Evolutionary conservation across 2,329 filamentous ascomycete genomes (phyloP).

Genomic region (Knufia petricola): DNA sequence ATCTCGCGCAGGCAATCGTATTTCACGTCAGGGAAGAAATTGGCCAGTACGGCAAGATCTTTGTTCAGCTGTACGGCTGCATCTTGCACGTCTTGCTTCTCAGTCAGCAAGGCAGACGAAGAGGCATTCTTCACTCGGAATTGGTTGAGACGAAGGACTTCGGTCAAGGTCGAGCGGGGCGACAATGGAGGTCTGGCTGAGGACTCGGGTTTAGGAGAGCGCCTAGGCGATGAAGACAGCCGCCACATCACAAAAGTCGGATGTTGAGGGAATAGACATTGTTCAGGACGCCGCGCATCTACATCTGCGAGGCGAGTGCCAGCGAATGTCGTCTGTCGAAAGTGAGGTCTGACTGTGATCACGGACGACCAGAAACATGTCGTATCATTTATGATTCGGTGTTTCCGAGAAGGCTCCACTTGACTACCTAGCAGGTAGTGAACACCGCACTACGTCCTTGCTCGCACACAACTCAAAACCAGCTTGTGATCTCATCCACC

Average conservation of each 20-base stretch:
- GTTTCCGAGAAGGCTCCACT: too few relatives aligned
- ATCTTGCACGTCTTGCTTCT: constrained; percentile 25
- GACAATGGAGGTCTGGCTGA: constrained; percentile 19
- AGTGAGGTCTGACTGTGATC: not conserved
- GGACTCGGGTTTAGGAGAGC: constrained; percentile 10
- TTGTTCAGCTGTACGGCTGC: constrained; percentile 32
- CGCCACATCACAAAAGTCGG: constrained; percentile 7
- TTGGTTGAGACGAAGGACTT: constrained; percentile 37
- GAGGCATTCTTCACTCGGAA: constrained; percentile 26
- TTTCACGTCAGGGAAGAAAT: constrained; percentile 38
- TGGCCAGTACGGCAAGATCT: constrained; percentile 32
- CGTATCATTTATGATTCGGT: not conserved
- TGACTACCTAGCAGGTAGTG: too few relatives aligned
- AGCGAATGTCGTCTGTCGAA: not conserved
- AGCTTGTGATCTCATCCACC: too few relatives aligned
- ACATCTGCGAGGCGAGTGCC: not conserved
- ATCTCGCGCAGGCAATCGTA: constrained; percentile 41
- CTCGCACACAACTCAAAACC: too few relatives aligned
- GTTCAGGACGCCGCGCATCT: not conserved
- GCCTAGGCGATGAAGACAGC: constrained; percentile 6
- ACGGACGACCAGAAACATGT: not conserved
- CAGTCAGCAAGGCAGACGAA: constrained; percentile 14
- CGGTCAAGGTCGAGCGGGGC: constrained; percentile 31
- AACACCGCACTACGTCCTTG: too few relatives aligned
- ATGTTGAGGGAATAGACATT: not conserved